Base-by-base conservation (phyloP, 1,284 basidiomycete species). In the Mycosarcoma mackinlayi region DNA sequence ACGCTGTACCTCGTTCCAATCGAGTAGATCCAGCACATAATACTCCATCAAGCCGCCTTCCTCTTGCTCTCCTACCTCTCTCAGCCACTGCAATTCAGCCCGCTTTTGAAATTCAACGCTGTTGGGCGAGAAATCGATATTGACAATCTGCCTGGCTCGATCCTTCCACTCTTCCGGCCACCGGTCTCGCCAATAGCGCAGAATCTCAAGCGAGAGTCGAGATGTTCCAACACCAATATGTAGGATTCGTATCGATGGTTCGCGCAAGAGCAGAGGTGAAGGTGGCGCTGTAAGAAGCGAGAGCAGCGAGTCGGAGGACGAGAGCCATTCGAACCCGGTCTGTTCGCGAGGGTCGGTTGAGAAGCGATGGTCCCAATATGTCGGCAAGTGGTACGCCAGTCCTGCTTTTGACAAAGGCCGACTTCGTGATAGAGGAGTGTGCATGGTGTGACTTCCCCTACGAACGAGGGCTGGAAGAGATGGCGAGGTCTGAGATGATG, bases 341-440 rank as follows among this genome's bases (percentile, higher is more conserved):
- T 13, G 7, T 31, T 69, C 66, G 30, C 68, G 57, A 72, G 82
- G 27, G 77, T 85, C 45, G 85, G 84, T 27, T 77, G 83, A 4
- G 49, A 70, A 41, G 25, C 75, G 47, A 25, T 44, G 33, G 40
- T 66, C 34, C 63, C 68, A 65, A 65, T 83, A 44, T 39, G 83
- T 14, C 78, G 84, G 48, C 13, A 73, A 10, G 30, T 70, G 56
- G 37, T 70, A 70, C 2, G 67, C 44, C 0, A 70, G 30, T 6
- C 48, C 67, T 3, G 16, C 9, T 11, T 6, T 9, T 18, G 6
- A 3, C 7, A 10, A 7, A 16, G 38, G 13, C 2, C 30, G 47
- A 6, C 35, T 14, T 28, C 13, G 35, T 31, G 38, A 11, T 31
- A 31, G n/a, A 11, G 27, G 16, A 18, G 18, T 23, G 27, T 11